phyloP scores from a whole-genome alignment of 2,329 filamentous ascomycete species.

The Periconia digitata region DNA sequence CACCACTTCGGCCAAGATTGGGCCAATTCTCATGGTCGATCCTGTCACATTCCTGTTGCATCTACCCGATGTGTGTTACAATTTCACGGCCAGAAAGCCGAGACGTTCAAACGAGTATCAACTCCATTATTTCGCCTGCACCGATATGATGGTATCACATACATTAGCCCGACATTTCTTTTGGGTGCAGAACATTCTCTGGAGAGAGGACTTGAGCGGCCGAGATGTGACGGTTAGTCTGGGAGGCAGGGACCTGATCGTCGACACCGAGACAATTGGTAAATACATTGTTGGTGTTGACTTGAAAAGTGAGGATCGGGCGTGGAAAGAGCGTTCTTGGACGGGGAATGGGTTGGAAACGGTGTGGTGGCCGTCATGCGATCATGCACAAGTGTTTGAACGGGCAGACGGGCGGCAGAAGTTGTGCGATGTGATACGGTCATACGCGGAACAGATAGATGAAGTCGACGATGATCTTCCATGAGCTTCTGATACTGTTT shows the following conservation, averaged over 20 bases:
- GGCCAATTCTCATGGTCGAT: slow-evolving; percentile 58
- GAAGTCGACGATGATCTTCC: slow-evolving; percentile 11
- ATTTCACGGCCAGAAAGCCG: slow-evolving; percentile 54
- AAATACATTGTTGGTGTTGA: slow-evolving; percentile 55
- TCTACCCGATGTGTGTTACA: slow-evolving; percentile 70
- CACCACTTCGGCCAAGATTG: slow-evolving; percentile 49
- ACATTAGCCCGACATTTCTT: slow-evolving; percentile 68
- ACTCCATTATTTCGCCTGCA: slow-evolving; percentile 70
- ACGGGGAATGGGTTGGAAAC: slow-evolving; percentile 55
- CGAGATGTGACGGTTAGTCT: slow-evolving; percentile 59
- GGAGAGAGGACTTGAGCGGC: slow-evolving; percentile 63
- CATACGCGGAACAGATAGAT: slow-evolving; percentile 20
- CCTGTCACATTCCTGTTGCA: slow-evolving; percentile 70
- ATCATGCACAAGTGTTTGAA: slow-evolving; percentile 61
- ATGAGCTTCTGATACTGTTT: slow-evolving; percentile 1
- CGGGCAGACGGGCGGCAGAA: slow-evolving; percentile 22
- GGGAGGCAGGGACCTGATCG: slow-evolving; percentile 64
- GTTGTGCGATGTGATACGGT: slow-evolving; percentile 27
- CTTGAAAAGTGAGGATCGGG: slow-evolving; percentile 27
- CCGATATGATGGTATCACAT: slow-evolving; percentile 67
- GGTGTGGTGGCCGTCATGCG: slow-evolving; percentile 61
- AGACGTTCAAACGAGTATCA: slow-evolving; percentile 66
- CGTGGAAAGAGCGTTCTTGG: slow-evolving; percentile 40
- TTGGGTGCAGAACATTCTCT: slow-evolving; percentile 70
- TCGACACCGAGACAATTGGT: slow-evolving; percentile 61